These are phyloP conservation scores for Curvularia sp. DNA, from an alignment of 2,329 filamentous ascomycete species.

Conservation along the genomic window DNA sequence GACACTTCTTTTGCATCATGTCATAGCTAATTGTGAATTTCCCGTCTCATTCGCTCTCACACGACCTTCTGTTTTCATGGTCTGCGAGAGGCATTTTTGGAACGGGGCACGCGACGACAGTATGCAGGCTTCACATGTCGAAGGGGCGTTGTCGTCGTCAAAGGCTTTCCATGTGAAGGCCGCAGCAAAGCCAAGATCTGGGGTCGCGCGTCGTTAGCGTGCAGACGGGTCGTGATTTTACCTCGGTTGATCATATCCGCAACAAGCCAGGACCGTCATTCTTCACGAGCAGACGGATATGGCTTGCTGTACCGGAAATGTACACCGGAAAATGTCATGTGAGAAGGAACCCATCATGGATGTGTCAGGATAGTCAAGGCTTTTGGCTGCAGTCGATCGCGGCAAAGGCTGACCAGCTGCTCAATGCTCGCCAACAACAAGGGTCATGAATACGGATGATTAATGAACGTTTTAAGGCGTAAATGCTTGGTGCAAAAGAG, in stretches of 20 bases:
- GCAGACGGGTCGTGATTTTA: conserved; percentile 4
- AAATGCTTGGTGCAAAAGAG: not conserved
- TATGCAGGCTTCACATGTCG: conserved; percentile 43
- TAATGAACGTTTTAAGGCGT: not conserved
- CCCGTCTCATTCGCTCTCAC: not conserved
- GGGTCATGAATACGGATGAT: not conserved
- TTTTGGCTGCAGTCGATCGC: conserved; percentile 5
- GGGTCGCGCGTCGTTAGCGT: conserved; percentile 20
- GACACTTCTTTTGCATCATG: conserved; percentile 6
- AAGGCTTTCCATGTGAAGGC: conserved; percentile 40
- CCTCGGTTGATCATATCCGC: conserved; percentile 24
- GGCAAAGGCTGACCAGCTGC: conserved; percentile 1
- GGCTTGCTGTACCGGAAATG: conserved; percentile 3
- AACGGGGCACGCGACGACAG: conserved; percentile 28
- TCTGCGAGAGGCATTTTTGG: not conserved
- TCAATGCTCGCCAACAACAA: not conserved
- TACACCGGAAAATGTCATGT: conserved; percentile 9
- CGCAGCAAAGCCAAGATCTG: conserved; percentile 21
- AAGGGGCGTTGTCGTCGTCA: conserved; percentile 13
- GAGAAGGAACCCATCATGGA: conserved; percentile 2
- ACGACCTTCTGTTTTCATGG: not conserved
- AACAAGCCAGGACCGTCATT: conserved; percentile 21
- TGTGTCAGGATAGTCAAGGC: conserved; percentile 8
- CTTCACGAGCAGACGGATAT: conserved; percentile 11
- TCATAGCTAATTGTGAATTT: not conserved